Evolutionary conservation across 345 rosid genomes (phyloP), one percentile per base, ranked within the genome.

Genomic region (Mangifera indica): DNA sequence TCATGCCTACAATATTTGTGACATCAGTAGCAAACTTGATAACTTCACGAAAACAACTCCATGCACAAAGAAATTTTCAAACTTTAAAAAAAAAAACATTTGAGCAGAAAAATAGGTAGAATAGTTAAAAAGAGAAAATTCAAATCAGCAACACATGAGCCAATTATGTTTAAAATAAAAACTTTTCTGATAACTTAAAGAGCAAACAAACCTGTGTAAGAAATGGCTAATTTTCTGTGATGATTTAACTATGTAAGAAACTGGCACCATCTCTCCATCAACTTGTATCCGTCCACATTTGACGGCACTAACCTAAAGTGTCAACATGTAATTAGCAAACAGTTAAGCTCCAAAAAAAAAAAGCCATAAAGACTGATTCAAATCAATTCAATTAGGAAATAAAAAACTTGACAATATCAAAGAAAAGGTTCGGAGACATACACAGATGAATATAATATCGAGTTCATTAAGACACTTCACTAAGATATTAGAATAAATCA

Each of bases 201-300:
- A 65, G 61, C 29, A 54, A 25, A 55, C 51, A 44, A 74, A 92
- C 98, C 98, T 91, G 84, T 91, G 99, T 4, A 92, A 56, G 74
- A 92, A 95, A 62, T 95, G 98, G 76, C 93, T 92, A 66, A 92
- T 92, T 85, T 91, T 95, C 77, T 92, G 96, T 0, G 93, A 89
- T 0, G 91, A 74, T 79, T 72, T 92, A 24, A 92, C 97, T 21
- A 86, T 67, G 69, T 89, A 92, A 0, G 99, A 91, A 77, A 90
- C 88, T 0, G 88, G 87, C 64, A 92, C 93, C 74, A 59, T 78
- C 62, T 87, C 84, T 60, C 89, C 98, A 77, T 95, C 94, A 73
- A 92, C 96, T 85, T 81, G 91, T 46, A 95, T 88, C 76, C 97
- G 86, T 58, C 96, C 94, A 82, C 85, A 74, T 85, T 95, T 79